Base-by-base conservation (phyloP, 1,284 basidiomycete species). In the Cystobasidiaceae sp. region DNA sequence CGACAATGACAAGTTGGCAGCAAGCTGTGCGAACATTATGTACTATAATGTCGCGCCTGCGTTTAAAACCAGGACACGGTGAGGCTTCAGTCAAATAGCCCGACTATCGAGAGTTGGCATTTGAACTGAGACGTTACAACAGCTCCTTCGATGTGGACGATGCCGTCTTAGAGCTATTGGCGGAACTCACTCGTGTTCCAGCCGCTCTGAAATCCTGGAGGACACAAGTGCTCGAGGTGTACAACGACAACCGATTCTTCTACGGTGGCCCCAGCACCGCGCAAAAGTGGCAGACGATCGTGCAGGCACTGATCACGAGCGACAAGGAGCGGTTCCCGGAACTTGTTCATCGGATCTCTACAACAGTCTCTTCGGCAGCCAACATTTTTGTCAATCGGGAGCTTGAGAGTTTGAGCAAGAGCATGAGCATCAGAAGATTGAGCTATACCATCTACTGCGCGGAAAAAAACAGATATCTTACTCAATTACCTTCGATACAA, bases 311-410 rank as follows among this genome's bases (percentile, higher is more conserved):
- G 52, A 88, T 94, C 75, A 87, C 89, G 70, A 82, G 84, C 2
- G 96, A 99, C 75, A 94, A 89, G 78, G 85, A 90, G 37, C 85
- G 89, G 0, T 83, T 98, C 67, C 77, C 83, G 0, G 94, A 99
- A 69, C 45, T 59, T 69, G 8, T 74, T 89, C 89, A 82, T 67
- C 90, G 89, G 74, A 84, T 94, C 61, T 86, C 89, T 0, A 86
- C 90, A 0, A 56, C 19, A 13, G 44, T 25, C 32, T 85, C 87
- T 0, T 86, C 93, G 1, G 93, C 93, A 0, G 86, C 90, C 27
- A 98, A 97, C 74, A 97, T 99, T 66, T 99, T 99, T 77, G 88
- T 91, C 21, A 98, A 93, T 74, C 82, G 89, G 56, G 94, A 98
- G 76, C 88, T 91, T 57, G 96, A 99, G 79, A 91, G 89, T 82